Evolutionary conservation across 129 eudicot genomes (phyloP), one percentile per base, ranked within the genome.

Genomic region (Tanacetum coccineum): DNA sequence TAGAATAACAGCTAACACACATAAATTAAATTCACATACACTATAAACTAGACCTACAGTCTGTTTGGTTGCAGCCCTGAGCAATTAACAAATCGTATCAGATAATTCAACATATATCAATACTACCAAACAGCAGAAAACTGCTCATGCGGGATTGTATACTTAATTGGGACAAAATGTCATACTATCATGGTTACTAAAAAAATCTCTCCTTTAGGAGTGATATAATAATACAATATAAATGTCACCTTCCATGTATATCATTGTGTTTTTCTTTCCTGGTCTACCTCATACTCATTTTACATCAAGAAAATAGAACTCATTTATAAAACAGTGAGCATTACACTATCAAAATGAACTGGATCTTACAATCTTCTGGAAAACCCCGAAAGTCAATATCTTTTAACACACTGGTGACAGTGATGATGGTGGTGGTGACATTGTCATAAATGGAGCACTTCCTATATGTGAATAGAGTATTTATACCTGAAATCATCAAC

Each of bases 301-400:
- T 70, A 68, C 67, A 49, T 40, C 58, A 75, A 39, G 64, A 40
- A 67, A 75, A 75, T 9, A 60, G 46, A 25, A 68, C 74, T 75
- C 74, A 14, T n/a, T 25, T 59, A 48, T 28, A 66, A 73, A 54
- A 42, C 20, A 22, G 53, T 18, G n/a, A 59, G 30, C 32, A n/a
- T 59, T 49, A 32, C 9, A 7, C 42, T 2, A 58, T 45, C 22
- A 65, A 56, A 65, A 74, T 50, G 55, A 65, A 65, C 55, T 13
- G 63, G 30, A 60, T 59, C 64, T 61, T 75, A 75, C 57, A 75
- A 42, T 59, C 74, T 22, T 68, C 64, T 14, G 3, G 44, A 4
- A 39, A 68, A 32, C 40, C 60, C 67, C 47, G 56, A 72, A 40
- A 60, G 42, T 30, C 12, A 30, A 19, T 45, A 42, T 60, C 13